Evolutionary conservation across 2,329 filamentous ascomycete genomes (phyloP).

Genomic region (Canariomyces notabilis): DNA sequence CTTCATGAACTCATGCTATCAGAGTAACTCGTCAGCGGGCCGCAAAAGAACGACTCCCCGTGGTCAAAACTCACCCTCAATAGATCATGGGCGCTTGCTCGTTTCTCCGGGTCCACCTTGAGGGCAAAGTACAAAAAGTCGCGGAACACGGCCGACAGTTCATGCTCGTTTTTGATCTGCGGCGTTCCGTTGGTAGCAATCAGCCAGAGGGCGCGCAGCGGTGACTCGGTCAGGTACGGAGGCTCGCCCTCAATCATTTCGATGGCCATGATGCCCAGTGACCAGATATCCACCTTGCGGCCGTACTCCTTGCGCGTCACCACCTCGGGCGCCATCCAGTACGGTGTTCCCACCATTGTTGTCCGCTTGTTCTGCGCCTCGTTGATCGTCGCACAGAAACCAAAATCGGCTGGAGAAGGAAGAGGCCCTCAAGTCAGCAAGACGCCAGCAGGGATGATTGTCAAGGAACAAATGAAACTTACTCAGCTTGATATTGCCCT

Average conservation of each 20-base stretch:
- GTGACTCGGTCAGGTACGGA: constrained; percentile 92
- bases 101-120: constrained; percentile 95
- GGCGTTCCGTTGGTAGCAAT: constrained; percentile 97
- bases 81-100: constrained; percentile 89
- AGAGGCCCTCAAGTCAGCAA: constrained; percentile 12
- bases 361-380: constrained; percentile 95
- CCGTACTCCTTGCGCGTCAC: constrained; percentile 97
- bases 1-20: constrained; percentile 75
- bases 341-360: constrained; percentile 97
- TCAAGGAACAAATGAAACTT: constrained; percentile 36
- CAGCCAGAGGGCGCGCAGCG: constrained; percentile 84
- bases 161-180: constrained; percentile 86
- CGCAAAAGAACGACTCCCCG: constrained; percentile 22
- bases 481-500: constrained; percentile 98
- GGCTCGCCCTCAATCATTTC: constrained; percentile 99
- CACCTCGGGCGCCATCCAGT: constrained; percentile 99
- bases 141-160: constrained; percentile 73
- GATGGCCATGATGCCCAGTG: constrained; percentile 97
- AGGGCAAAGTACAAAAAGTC: constrained; percentile 91
- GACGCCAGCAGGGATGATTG: background rate
- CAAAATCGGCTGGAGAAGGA: constrained; percentile 72
- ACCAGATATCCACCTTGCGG: constrained; percentile 98
- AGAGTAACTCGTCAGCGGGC: constrained; percentile 1
- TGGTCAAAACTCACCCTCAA: constrained; percentile 70
- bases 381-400: constrained; percentile 97